phyloP scores from a whole-genome alignment of 176 grass and related monocot species.

The Panicum miliaceum region DNA sequence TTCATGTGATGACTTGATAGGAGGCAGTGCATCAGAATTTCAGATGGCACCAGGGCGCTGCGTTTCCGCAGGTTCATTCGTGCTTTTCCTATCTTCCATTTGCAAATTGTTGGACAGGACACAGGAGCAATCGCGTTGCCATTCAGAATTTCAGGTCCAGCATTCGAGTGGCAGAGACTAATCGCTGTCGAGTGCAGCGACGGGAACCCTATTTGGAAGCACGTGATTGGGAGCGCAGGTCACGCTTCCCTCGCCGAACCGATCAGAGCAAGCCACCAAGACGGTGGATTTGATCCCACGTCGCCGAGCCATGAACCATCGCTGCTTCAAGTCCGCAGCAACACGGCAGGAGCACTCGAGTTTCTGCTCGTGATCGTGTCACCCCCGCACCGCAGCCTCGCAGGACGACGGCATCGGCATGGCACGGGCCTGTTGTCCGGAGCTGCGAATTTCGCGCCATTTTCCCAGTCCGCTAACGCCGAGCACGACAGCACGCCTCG shows the following conservation, averaged over 20 bases:
- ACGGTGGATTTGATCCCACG: too few species aligned
- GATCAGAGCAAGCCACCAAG: neutral
- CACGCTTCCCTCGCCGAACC: neutral
- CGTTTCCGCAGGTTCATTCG: neutral
- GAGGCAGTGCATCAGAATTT: neutral
- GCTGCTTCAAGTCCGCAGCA: neutral
- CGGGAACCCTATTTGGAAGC: neutral
- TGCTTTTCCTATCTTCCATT: neutral
- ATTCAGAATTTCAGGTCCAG: neutral
- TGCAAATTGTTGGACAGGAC: neutral
- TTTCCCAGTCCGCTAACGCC: neutral
- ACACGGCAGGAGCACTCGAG: neutral
- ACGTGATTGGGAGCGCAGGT: neutral
- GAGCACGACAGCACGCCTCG: neutral
- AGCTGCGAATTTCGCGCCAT: slow-evolving; percentile 25
- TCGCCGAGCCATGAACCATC: neutral
- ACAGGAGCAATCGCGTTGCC: neutral
- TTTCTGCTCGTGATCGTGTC: neutral
- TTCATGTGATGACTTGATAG: neutral
- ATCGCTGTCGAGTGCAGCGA: neutral
- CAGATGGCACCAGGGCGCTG: neutral
- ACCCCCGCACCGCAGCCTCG: neutral
- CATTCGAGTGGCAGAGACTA: neutral
- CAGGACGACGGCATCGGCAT: neutral
- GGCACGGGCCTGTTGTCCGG: neutral